A percentile compares a stretch with the other conserved stretches of the same genome.
Conservation (phyloP, 2,329 filamentous ascomycete genomes). For the Fonsecaea pedrosoi region DNA sequence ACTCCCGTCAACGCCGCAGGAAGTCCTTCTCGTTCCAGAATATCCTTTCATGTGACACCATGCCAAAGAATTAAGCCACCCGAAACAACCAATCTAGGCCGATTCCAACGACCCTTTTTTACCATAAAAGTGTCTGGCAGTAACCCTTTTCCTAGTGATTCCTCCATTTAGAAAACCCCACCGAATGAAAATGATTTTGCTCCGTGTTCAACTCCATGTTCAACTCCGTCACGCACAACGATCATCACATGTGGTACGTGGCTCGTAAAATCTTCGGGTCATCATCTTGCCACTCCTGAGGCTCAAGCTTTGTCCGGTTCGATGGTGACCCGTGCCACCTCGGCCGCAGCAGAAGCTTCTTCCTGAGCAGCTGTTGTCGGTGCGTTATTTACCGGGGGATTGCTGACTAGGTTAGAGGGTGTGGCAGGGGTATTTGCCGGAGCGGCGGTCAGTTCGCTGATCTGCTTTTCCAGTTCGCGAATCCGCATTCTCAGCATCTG, state of each 20-base stretch:
- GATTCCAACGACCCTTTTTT: not conserved
- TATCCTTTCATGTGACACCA: not conserved
- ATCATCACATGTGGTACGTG: not conserved
- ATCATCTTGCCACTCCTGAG: not conserved
- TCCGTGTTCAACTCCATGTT: not conserved
- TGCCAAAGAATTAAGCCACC: not conserved
- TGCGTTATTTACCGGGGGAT: constrained; percentile 28
- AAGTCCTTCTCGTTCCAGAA: not conserved
- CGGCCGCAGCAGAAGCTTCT: constrained; percentile 26
- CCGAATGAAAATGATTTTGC: not conserved
- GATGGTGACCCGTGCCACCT: constrained; percentile 20
- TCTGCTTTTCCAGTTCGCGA: constrained; percentile 49
- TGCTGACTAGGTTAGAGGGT: constrained; percentile 38
- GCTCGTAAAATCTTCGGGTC: not conserved
- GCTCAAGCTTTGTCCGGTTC: constrained; percentile 26
- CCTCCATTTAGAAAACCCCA: not conserved
- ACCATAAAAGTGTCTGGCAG: not conserved
- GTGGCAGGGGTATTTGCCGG: constrained; percentile 33
- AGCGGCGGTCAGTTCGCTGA: constrained; percentile 33
- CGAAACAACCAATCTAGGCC: not conserved
- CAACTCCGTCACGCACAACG: not conserved
- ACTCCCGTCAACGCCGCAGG: not conserved
- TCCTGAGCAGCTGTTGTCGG: constrained; percentile 10
- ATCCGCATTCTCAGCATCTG: constrained; percentile 56
- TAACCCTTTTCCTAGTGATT: not conserved